Percentiles rank a stretch among this genome's conserved stretches.
Conservation (phyloP, 2,329 filamentous ascomycete species). For the Stachybotrys chartarum region DNA sequence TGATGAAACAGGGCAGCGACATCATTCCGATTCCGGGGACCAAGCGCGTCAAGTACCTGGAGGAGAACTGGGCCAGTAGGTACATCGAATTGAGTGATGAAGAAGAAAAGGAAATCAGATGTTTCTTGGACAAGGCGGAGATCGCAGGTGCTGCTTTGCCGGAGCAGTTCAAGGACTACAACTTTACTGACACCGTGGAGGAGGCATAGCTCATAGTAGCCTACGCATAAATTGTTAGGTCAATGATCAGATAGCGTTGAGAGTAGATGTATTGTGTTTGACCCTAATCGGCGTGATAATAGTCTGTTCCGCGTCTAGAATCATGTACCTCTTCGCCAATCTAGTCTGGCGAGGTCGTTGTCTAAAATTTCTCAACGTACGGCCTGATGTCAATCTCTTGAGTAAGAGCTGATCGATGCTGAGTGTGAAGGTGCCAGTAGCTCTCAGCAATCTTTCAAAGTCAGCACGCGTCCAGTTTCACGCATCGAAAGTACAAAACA, state of each 20-base stretch:
- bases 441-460: slow-evolving; percentile 68
- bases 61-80: slow-evolving; percentile 30
- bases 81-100: slow-evolving; percentile 18
- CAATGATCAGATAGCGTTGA: no score
- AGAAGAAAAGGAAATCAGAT: slow-evolving; percentile 21
- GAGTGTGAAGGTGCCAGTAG: slow-evolving; percentile 79
- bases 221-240: no score
- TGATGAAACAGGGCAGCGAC: slow-evolving; percentile 49
- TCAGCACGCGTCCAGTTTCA: no score
- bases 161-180: neutral
- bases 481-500: slow-evolving; percentile 7
- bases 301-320: no score
- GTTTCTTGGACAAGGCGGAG: slow-evolving; percentile 5
- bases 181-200: neutral
- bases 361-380: slow-evolving; percentile 75
- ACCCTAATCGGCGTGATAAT: no score
- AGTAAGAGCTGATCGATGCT: slow-evolving; percentile 71
- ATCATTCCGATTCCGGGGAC: slow-evolving; percentile 47
- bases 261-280: no score
- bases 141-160: slow-evolving; percentile 3
- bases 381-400: slow-evolving; percentile 77
- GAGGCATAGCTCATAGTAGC: neutral
- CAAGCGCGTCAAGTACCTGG: slow-evolving; percentile 28
- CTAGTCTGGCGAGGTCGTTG: no score
- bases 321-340: no score